Evolutionary conservation across 164 flowering plant genomes (phyloP), one percentile per base, ranked within the genome.

Genomic region (Kalanchoe fedtschenkoi): DNA sequence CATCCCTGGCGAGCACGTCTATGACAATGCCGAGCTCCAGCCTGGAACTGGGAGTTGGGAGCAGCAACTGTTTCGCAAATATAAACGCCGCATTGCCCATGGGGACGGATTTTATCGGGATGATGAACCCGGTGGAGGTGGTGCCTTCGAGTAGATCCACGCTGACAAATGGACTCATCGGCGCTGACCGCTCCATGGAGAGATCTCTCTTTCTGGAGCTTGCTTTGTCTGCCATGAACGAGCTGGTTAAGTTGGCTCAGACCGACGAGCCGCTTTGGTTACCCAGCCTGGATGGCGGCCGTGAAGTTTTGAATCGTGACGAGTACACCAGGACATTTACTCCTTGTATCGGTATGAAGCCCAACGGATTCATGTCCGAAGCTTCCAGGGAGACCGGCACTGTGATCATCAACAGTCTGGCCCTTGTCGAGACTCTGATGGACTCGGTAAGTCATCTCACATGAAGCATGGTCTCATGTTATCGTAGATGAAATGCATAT

Each of bases 171-270:
- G 38, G 38, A 5, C 24, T 58, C n/a, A 43, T 71, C 2, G 81
- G 78, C 1, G 37, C 79, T 6, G 95, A 85, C 22, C 73, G 80
- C 37, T 80, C 90, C 4, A 34, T 78, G 5, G 95, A 91, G 79
- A 79, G 85, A 61, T 84, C 96, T 4, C 75, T 93, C 84, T 82
- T 80, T 61, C 69, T 85, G 66, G 97, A 90, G 75, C 85, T 90
- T 37, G 97, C 99, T 44, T 75, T 90, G 75, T 72, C 84, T 56
- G 95, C 97, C 33, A 93, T 93, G 99, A 92, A 88, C 53, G 99
- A 93, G 58, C 59, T 93, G 71, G 80, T 90, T 2, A 90, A 85
- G 72, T 72, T 93, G 87, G 99, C 89, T 0, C 88, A 88, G 68
- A 75, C 38, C 5, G 61, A 34, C 6, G 38, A 85, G 34, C 89